Percentiles rank a stretch among this genome's conserved stretches.
These are phyloP conservation scores for Paramecium primaurelia DNA, from an alignment of 73 alveolate genomes.

Conservation along the genomic window DNA sequence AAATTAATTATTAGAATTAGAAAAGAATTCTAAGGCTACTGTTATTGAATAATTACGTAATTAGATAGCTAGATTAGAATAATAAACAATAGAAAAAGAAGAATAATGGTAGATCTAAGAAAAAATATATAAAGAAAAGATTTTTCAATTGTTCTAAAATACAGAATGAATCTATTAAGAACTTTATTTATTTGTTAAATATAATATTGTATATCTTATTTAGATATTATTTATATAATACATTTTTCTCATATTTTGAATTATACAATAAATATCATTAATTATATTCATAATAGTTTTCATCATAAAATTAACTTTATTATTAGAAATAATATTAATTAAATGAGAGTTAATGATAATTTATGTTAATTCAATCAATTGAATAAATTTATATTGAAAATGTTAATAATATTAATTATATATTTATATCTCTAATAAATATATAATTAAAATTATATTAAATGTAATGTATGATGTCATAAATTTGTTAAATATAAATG, in stretches of 20 bases:
- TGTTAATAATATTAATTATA: neutral
- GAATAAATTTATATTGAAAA: too few species aligned
- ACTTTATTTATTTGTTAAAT: neutral
- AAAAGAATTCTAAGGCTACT: neutral
- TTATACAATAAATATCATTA: neutral
- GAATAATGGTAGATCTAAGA: neutral
- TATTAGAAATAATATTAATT: too few species aligned
- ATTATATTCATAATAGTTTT: neutral
- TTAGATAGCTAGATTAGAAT: neutral
- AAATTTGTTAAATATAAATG: neutral
- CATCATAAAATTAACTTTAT: neutral
- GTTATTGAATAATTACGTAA: neutral
- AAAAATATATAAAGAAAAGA: neutral
- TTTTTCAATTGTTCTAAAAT: neutral
- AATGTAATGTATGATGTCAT: slow-evolving; percentile 13
- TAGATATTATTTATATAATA: too few species aligned
- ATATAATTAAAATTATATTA: neutral
- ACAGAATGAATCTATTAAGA: neutral
- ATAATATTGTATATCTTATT: too few species aligned
- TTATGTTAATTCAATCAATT: too few species aligned
- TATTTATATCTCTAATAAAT: neutral
- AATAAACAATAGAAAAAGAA: neutral
- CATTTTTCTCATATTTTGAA: too few species aligned
- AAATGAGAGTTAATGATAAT: neutral
- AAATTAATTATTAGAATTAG: neutral